Base-by-base conservation (phyloP, 495 filamentous ascomycete genomes). In the Penicillium soppii region DNA sequence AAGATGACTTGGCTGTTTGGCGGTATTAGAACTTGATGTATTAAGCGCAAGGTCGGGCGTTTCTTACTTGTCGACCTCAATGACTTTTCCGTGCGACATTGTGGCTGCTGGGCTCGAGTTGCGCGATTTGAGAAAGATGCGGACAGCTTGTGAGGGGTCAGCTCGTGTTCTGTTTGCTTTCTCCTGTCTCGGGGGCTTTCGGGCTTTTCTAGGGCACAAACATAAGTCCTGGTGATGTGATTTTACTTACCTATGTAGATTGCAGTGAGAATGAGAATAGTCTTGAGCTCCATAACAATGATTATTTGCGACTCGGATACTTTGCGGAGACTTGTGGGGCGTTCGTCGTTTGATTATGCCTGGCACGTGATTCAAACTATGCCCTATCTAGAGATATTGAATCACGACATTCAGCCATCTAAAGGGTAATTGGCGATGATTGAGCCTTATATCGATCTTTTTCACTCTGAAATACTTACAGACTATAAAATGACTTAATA, bases 21-120 rank as follows among this genome's bases (percentile, higher is more conserved):
- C 3, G 17, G n/a, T n/a, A 47, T 61, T 50, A 61, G 58, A 6
- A 35, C 21, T 20, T 6, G 6, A 33, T 12, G 13, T 35, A 5
- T 13, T 4, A 0, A 4, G 13, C 30, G 15, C 35, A 13, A 7
- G 5, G 9, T 4, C 19, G 5, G 15, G 12, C 2, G 9, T 8
- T 12, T 19, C 62, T 58, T 54, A 66, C 62, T 63, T 66, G 62
- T 66, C 62, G 19, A 66, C 52, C 46, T 66, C 54, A 32, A 44
- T 43, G 21, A 66, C 62, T 35, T 63, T 66, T 54, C 59, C 62
- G 60, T 66, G 59, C 8, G 62, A 47, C 52, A 50, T 53, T 30
- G 51, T 63, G 43, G 57, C 43, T 7, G 43, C 53, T 20, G 56
- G 25, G 38, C 52, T 44, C 7, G 43, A 49, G 37, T 36, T 42